phyloP scores from a whole-genome alignment of 2,329 filamentous ascomycete species.

The Penicillium griseofulvum region DNA sequence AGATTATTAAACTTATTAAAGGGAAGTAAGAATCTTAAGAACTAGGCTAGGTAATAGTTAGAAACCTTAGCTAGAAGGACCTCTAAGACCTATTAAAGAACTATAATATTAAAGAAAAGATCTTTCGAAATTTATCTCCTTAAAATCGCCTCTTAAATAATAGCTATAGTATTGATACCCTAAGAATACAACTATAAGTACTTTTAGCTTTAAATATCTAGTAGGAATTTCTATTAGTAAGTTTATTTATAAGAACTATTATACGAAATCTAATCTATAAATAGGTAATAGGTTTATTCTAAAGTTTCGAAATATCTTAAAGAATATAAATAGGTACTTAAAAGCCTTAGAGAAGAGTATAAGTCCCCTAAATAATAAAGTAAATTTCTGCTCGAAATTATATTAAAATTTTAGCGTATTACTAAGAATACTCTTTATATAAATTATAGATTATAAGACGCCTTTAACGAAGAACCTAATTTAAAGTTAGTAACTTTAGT shows the following conservation, averaged over 20 bases:
- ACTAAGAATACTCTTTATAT: constrained; percentile 35
- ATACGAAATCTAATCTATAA: neutral
- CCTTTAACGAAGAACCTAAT: constrained; percentile 31
- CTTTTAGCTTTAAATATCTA: constrained; percentile 44
- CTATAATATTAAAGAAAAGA: constrained; percentile 30
- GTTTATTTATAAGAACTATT: too few relatives aligned
- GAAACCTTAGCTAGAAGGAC: constrained; percentile 33
- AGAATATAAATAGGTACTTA: constrained; percentile 26
- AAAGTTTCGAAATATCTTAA: constrained; percentile 39
- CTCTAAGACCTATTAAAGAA: constrained; percentile 16
- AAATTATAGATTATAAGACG: constrained; percentile 35
- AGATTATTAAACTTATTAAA: constrained; percentile 31
- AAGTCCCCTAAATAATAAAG: constrained; percentile 32
- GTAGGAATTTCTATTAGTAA: constrained; percentile 41
- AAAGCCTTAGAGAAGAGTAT: constrained; percentile 35
- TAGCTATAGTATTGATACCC: constrained; percentile 42
- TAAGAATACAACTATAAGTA: constrained; percentile 42
- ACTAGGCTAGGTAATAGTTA: constrained; percentile 33
- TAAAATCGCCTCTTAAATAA: constrained; percentile 41
- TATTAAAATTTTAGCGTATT: constrained; percentile 39
- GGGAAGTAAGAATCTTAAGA: constrained; percentile 16
- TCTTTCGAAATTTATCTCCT: constrained; percentile 34
- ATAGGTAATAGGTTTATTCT: constrained; percentile 17
- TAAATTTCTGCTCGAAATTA: constrained; percentile 38
- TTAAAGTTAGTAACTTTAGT: constrained; percentile 18